Percentiles rank a stretch among this genome's conserved stretches.
These are phyloP conservation scores for Babesia divergens DNA, from an alignment of 169 alveolate genomes.

Conservation along the genomic window DNA sequence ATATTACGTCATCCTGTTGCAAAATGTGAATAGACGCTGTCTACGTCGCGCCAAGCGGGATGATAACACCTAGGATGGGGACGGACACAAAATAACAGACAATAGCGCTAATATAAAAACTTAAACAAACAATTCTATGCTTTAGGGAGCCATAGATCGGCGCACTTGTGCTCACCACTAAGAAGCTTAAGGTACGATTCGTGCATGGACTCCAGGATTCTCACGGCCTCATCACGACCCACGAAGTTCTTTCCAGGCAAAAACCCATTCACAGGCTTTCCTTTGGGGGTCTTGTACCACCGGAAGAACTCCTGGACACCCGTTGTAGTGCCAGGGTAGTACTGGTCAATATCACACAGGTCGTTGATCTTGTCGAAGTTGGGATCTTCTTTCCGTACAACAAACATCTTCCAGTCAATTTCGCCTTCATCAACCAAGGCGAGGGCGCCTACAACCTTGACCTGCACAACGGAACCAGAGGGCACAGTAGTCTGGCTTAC, in stretches of 20 bases:
- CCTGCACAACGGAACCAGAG: constrained; percentile 70
- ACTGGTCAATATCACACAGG: constrained; percentile 64
- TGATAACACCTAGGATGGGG: not conserved
- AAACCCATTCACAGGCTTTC: constrained; percentile 59
- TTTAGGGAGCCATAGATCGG: constrained; percentile 41
- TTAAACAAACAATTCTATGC: not conserved
- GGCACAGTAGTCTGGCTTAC: constrained; percentile 56
- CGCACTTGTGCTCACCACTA: constrained; percentile 15
- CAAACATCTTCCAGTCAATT: constrained; percentile 89
- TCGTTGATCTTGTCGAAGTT: constrained; percentile 68
- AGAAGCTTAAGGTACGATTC: constrained; percentile 41
- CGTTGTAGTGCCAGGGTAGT: constrained; percentile 72
- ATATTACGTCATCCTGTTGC: no score
- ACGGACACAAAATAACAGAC: not conserved
- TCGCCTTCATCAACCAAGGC: constrained; percentile 89
- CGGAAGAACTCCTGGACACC: constrained; percentile 58
- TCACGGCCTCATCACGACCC: constrained; percentile 46
- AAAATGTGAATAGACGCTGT: not conserved
- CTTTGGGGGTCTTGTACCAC: constrained; percentile 68
- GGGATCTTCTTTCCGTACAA: constrained; percentile 71
- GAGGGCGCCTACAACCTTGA: constrained; percentile 87
- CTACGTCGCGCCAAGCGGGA: not conserved
- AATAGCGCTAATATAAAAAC: not conserved
- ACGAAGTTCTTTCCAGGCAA: constrained; percentile 45
- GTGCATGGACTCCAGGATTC: constrained; percentile 38